These are phyloP conservation scores for Mollisia scopiformis DNA, from an alignment of 2,329 filamentous ascomycete species.

Conservation along the genomic window DNA sequence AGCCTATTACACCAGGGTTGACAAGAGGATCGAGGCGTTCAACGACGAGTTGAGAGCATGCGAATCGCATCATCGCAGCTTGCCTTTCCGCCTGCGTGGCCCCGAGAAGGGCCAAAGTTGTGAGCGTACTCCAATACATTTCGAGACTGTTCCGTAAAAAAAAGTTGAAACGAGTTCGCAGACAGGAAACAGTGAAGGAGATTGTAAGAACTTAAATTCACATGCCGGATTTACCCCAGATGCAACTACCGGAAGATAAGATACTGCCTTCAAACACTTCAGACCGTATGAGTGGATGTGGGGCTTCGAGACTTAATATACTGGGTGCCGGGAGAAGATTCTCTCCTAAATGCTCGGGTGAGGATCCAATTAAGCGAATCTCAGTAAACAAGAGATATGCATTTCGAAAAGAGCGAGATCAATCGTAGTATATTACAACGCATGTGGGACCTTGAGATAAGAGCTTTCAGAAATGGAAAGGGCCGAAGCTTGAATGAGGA, in stretches of 20 bases:
- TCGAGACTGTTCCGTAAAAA: not conserved
- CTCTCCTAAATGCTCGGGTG: not conserved
- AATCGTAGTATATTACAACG: not conserved
- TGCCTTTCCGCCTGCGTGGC: not conserved
- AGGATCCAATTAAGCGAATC: not conserved
- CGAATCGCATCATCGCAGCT: conserved; percentile 8
- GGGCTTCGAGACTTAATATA: conserved; percentile 1
- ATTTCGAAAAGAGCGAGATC: not conserved
- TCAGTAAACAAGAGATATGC: not conserved
- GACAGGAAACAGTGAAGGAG: not conserved
- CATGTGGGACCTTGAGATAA: not conserved
- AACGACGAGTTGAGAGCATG: conserved; percentile 22
- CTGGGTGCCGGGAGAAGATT: not conserved
- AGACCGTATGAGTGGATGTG: not conserved
- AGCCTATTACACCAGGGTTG: conserved; percentile 14
- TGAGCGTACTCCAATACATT: not conserved
- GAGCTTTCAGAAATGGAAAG: not conserved
- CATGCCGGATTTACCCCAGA: not conserved
- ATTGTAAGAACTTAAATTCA: not conserved
- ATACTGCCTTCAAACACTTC: not conserved
- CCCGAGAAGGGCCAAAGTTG: not conserved
- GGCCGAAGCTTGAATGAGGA: not conserved
- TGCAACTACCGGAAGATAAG: not conserved
- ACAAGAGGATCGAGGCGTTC: conserved; percentile 25
- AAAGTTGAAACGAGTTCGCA: not conserved